These are phyloP conservation scores for Osmozyma mogii DNA, from an alignment of 805 yeast species.

Conservation along the genomic window DNA sequence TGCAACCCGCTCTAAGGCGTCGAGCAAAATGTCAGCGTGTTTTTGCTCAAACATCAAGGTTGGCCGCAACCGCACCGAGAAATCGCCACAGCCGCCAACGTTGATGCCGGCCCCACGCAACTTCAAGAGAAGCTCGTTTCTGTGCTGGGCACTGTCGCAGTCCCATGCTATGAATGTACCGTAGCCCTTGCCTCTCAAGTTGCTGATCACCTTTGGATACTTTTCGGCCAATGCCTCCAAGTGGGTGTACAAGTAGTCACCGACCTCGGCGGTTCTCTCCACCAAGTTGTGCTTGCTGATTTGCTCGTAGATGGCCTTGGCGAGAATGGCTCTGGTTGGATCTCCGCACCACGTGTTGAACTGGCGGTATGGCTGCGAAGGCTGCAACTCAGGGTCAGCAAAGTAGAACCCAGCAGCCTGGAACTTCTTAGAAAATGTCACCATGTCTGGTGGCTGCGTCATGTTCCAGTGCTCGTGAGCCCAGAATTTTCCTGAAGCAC, in stretches of 20 bases:
- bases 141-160: slow-evolving; percentile 31
- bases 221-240: slow-evolving; percentile 32
- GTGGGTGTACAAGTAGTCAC: slow-evolving; percentile 43
- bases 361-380: slow-evolving; percentile 57
- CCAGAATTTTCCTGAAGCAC: slow-evolving; percentile 68
- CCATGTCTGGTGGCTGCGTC: slow-evolving; percentile 57
- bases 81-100: slow-evolving; percentile 62
- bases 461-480: slow-evolving; percentile 64
- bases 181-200: slow-evolving; percentile 54
- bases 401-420: slow-evolving; percentile 69
- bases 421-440: slow-evolving; percentile 64
- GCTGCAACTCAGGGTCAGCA: slow-evolving; percentile 50
- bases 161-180: slow-evolving; percentile 67
- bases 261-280: slow-evolving; percentile 41
- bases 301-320: slow-evolving; percentile 52
- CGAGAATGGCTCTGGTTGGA: slow-evolving; percentile 60
- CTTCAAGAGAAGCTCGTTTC: slow-evolving; percentile 39
- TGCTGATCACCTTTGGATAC: slow-evolving; percentile 34
- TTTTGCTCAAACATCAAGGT: slow-evolving; percentile 51
- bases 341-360: slow-evolving; percentile 79
- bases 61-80: slow-evolving; percentile 57
- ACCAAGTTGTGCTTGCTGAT: slow-evolving; percentile 42
- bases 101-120: slow-evolving; percentile 51
- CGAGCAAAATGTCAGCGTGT: slow-evolving; percentile 53
- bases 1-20: too few species aligned